These are phyloP conservation scores for Westerdykella aurantiaca DNA, from an alignment of 2,329 filamentous ascomycete genomes.

Conservation along the genomic window DNA sequence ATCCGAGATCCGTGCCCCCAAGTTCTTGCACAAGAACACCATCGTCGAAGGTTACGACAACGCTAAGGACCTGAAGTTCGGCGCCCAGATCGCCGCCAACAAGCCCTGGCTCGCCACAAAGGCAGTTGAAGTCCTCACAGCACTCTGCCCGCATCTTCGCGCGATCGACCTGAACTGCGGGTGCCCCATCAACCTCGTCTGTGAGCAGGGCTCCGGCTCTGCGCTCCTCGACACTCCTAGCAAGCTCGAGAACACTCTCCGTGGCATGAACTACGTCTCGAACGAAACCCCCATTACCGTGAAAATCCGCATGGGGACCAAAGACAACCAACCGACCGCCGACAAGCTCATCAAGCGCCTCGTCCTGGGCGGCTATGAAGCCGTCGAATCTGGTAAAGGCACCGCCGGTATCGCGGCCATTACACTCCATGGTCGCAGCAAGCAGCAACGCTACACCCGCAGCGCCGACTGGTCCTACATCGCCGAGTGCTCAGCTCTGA, in stretches of 20 bases:
- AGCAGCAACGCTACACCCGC: conserved; percentile 90
- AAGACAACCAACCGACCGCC: conserved; percentile 71
- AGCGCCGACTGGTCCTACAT: conserved; percentile 96
- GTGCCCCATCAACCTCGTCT: conserved; percentile 93
- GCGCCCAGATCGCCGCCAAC: conserved; percentile 86
- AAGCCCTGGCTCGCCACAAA: conserved; percentile 89
- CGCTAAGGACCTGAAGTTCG: conserved; percentile 77
- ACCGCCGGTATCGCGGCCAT: conserved; percentile 77
- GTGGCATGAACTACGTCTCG: conserved; percentile 93
- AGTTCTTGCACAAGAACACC: conserved; percentile 51
- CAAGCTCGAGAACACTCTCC: conserved; percentile 89
- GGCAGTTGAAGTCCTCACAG: conserved; percentile 73
- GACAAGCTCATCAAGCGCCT: conserved; percentile 76
- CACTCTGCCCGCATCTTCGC: conserved; percentile 73
- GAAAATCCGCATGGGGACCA: conserved; percentile 90
- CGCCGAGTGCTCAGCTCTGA: conserved; percentile 76
- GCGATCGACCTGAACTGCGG: conserved; percentile 95
- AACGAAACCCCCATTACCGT: conserved; percentile 86
- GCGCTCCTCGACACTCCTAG: conserved; percentile 81
- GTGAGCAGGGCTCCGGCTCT: conserved; percentile 79
- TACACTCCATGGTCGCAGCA: conserved; percentile 85
- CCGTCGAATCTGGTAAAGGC: conserved; percentile 59
- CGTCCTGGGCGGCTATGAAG: conserved; percentile 70
- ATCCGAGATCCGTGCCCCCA: conserved; percentile 69
- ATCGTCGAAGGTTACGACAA: conserved; percentile 76